Evolutionary conservation across 2,329 filamentous ascomycete genomes (phyloP).

Genomic region (Ophiocordyceps robertsii): DNA sequence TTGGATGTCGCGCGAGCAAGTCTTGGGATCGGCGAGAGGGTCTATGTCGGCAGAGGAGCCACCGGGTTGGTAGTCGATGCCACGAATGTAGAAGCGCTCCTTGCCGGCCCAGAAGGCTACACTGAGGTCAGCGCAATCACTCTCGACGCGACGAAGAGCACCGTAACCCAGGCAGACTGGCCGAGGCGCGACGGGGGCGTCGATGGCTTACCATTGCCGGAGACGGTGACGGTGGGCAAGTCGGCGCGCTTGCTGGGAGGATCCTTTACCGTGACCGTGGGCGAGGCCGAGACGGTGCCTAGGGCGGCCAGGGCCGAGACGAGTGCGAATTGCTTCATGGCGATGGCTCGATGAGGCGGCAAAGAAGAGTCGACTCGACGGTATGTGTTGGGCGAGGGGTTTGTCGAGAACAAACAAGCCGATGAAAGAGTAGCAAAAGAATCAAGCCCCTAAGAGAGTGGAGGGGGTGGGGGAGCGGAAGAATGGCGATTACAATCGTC

Average conservation of each 20-base stretch:
- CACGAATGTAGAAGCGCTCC: slow-evolving; percentile 44
- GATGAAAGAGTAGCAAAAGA: not conserved
- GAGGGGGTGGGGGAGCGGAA: not conserved
- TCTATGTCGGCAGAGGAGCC: slow-evolving; percentile 46
- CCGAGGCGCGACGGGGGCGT: not conserved
- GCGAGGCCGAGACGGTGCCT: slow-evolving; percentile 29
- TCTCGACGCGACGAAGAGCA: not conserved
- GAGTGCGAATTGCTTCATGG: slow-evolving; percentile 35
- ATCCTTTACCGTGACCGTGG: slow-evolving; percentile 34
- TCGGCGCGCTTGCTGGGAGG: slow-evolving; percentile 35
- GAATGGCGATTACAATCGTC: not conserved
- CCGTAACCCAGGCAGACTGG: too few relatives aligned
- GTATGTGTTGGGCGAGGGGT: not conserved
- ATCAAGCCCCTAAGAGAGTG: not conserved
- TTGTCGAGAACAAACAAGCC: not conserved
- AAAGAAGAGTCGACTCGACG: slow-evolving; percentile 4
- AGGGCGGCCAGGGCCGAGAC: slow-evolving; percentile 34
- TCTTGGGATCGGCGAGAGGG: slow-evolving; percentile 56
- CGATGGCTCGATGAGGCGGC: slow-evolving; percentile 6
- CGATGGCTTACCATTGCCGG: slow-evolving; percentile 38
- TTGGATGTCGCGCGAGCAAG: slow-evolving; percentile 67
- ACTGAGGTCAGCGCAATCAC: not conserved
- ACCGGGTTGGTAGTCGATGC: slow-evolving; percentile 51
- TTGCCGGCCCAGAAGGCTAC: slow-evolving; percentile 41
- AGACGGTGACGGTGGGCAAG: slow-evolving; percentile 36